Base-by-base conservation (phyloP, 352 stramenopile species). In the Aphanomyces stellatus region DNA sequence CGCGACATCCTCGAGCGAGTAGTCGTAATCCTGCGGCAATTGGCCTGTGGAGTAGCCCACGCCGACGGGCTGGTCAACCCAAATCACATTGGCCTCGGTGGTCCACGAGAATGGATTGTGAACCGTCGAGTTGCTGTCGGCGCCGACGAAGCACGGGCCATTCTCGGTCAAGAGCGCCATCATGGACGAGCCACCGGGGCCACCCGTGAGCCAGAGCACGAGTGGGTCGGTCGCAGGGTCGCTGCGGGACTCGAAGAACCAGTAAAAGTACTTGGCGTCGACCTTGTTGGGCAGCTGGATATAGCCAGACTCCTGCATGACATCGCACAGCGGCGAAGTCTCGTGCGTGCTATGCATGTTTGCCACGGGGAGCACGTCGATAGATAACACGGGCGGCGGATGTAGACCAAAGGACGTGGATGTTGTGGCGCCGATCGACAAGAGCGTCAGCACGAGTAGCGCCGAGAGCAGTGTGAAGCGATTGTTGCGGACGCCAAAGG, bases 1-100 rank as follows among this genome's bases (percentile, higher is more conserved):
- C 2, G 80, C 77, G 0, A 76, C 71, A n/a, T 70, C 42, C 11
- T 74, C 65, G 70, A 88, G 78, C 51, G 72, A 72, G 49, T 66
- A 79, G 25, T 74, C 49, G 59, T 82, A 88, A 15, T 73, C 70
- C 4, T 55, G n/a, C 25, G 62, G n/a, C 19, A 34, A 22, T 19
- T 2, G 37, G 33, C 56, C 51, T 37, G 65, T 71, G 15, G 34
- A 65, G 49, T 65, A 76, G 25, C 71, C 71, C 1, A 42, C 53
- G 4, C 63, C 63, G 28, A 63, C 41, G 1, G 63, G 63, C 27
- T 63, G 56, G 25, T 70, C 63, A 24, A 70, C 51, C 51, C 56
- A 70, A 30, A 70, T 63, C 27, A 70, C 63, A 37, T 70, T 70
- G 51, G 63, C 63, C 19, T 55, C 31, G 51, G 41, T 65, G 8